Evolutionary conservation across 23 red algal genomes (phyloP).

Genomic region (Cyanidioschyzon merolae): DNA sequence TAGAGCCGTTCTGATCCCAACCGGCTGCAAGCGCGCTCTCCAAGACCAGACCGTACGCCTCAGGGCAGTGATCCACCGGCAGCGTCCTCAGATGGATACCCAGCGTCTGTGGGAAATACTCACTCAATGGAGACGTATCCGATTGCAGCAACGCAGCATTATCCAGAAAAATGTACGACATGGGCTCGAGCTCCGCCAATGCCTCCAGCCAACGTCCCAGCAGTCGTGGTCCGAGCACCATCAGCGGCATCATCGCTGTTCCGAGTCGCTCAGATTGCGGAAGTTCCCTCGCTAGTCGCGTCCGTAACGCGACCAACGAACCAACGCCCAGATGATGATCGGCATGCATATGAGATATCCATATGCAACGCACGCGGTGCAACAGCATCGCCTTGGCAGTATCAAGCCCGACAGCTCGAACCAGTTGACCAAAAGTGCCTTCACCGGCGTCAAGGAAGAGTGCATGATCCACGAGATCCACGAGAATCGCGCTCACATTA

Average conservation of each 20-base stretch:
- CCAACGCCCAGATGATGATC: slow-evolving; percentile 90
- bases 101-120: slow-evolving; percentile 57
- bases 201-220: slow-evolving; percentile 45
- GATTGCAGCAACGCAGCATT: slow-evolving; percentile 43
- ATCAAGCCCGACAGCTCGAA: slow-evolving; percentile 43
- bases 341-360: slow-evolving; percentile 94
- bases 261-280: slow-evolving; percentile 8
- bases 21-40: slow-evolving; percentile 29
- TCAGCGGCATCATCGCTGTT: slow-evolving; percentile 37
- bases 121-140: slow-evolving; percentile 27
- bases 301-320: slow-evolving; percentile 39
- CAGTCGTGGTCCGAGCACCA: slow-evolving; percentile 61
- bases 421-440: slow-evolving; percentile 92
- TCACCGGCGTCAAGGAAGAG: slow-evolving; percentile 84
- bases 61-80: slow-evolving; percentile 64
- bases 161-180: slow-evolving; percentile 52
- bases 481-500: slow-evolving; percentile 61
- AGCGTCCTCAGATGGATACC: slow-evolving; percentile 61
- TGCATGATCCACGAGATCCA: slow-evolving; percentile 51
- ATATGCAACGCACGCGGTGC: slow-evolving; percentile 33
- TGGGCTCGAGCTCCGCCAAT: slow-evolving; percentile 1
- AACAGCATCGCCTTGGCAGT: slow-evolving; percentile 23
- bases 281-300: slow-evolving; percentile 13
- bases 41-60: slow-evolving; percentile 61
- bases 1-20: too few relatives aligned